Percentiles rank a stretch among this genome's conserved stretches.
Conservation (phyloP, 306 rosid species). For the Trifolium dubium region DNA sequence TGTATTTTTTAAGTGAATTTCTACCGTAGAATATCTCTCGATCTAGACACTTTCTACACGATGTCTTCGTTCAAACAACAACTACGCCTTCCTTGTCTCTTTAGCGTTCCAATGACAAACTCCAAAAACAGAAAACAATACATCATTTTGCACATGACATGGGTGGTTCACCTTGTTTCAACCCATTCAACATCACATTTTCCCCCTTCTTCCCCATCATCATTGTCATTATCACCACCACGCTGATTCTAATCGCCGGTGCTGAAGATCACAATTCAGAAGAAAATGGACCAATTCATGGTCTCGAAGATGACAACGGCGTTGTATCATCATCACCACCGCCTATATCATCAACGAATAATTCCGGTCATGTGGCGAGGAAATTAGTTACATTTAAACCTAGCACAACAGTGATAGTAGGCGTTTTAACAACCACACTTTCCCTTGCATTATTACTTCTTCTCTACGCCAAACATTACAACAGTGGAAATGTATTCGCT, state of each 20-base stretch:
- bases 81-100: not conserved
- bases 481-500: not conserved
- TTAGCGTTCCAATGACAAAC: not conserved
- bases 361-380: not conserved
- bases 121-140: constrained; percentile 7
- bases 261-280: not conserved
- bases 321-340: not conserved
- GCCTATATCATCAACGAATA: not conserved
- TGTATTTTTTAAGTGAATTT: not conserved
- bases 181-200: constrained; percentile 9
- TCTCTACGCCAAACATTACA: constrained; percentile 70
- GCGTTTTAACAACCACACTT: constrained; percentile 53
- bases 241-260: constrained; percentile 15
- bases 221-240: constrained; percentile 5
- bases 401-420: constrained; percentile 48
- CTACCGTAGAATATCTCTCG: constrained; percentile 40
- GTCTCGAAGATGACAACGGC: not conserved
- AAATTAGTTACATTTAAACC: constrained; percentile 44
- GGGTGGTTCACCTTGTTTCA: constrained; percentile 36
- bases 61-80: constrained; percentile 3
- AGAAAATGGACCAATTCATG: not conserved
- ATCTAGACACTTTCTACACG: constrained; percentile 16
- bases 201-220: constrained; percentile 12
- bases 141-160: constrained; percentile 37
- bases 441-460: constrained; percentile 65